Percentiles rank a stretch among this genome's conserved stretches.
Evolutionary conservation across 371 early-diverging fungal genomes (phyloP).

Genomic region (Globomyces sp.): DNA sequence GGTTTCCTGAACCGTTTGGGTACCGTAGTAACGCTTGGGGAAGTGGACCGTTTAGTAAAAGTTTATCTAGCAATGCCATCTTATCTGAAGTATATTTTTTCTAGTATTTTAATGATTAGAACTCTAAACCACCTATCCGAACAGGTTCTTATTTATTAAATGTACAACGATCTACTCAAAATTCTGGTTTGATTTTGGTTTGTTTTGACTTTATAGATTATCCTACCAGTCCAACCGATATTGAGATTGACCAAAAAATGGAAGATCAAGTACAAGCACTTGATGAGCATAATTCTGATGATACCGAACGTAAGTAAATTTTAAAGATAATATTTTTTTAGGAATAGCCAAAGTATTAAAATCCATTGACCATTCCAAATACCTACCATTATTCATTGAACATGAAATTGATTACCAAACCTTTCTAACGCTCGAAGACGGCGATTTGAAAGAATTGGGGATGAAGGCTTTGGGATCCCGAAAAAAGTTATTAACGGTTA

Average conservation of each 20-base stretch:
- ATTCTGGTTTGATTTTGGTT: not conserved
- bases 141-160: not conserved
- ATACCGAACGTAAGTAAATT: not conserved
- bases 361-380: constrained; percentile 36
- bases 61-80: constrained; percentile 12
- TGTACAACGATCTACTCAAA: not conserved
- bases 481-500: constrained; percentile 42
- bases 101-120: constrained; percentile 5
- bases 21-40: not conserved
- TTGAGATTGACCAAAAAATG: constrained; percentile 20
- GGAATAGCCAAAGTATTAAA: constrained; percentile 25
- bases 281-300: constrained; percentile 14
- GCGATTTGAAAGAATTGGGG: constrained; percentile 46
- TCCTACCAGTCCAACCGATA: constrained; percentile 14
- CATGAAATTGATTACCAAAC: constrained; percentile 47
- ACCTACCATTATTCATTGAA: constrained; percentile 35
- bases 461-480: constrained; percentile 49
- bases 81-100: not conserved
- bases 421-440: constrained; percentile 39
- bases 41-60: constrained; percentile 7
- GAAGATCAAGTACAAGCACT: constrained; percentile 18
- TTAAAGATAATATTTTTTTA: not conserved
- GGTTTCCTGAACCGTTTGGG: constrained; percentile 10
- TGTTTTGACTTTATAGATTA: not conserved
- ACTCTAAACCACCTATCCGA: not conserved